Percentiles rank a stretch among this genome's conserved stretches.
These are phyloP conservation scores for Talaromyces albobiverticillius DNA, from an alignment of 2,329 filamentous ascomycete genomes.

Conservation along the genomic window DNA sequence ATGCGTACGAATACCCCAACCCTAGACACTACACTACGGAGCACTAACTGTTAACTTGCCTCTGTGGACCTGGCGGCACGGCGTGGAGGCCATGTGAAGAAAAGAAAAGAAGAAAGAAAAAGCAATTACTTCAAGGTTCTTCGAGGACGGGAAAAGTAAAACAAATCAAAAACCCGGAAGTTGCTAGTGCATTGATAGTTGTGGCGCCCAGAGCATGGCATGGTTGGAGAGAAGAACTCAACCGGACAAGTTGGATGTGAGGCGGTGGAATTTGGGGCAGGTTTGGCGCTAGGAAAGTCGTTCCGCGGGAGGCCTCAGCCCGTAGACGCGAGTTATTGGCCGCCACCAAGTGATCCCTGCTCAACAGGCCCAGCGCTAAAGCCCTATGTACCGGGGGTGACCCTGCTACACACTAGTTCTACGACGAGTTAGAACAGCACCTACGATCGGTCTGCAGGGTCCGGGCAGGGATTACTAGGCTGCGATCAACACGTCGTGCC, in stretches of 20 bases:
- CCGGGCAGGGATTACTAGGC: not conserved
- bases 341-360: not conserved
- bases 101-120: not conserved
- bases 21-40: not conserved
- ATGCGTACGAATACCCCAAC: no score
- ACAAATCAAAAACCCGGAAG: not conserved
- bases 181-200: not conserved
- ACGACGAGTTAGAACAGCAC: not conserved
- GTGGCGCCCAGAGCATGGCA: not conserved
- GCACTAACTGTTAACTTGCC: not conserved
- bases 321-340: not conserved
- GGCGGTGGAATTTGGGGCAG: not conserved
- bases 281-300: not conserved
- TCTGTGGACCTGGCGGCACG: not conserved
- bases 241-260: not conserved
- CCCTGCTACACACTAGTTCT: not conserved
- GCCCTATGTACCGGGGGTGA: not conserved
- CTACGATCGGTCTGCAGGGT: not conserved
- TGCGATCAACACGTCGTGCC: not conserved
- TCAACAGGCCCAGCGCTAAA: not conserved
- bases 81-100: constrained; percentile 7
- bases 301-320: constrained; percentile 3
- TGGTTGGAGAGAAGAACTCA: no score
- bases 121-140: not conserved
- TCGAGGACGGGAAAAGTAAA: not conserved